These are phyloP conservation scores for Starmerella kuoi DNA, from an alignment of 805 yeast genomes.

Conservation along the genomic window DNA sequence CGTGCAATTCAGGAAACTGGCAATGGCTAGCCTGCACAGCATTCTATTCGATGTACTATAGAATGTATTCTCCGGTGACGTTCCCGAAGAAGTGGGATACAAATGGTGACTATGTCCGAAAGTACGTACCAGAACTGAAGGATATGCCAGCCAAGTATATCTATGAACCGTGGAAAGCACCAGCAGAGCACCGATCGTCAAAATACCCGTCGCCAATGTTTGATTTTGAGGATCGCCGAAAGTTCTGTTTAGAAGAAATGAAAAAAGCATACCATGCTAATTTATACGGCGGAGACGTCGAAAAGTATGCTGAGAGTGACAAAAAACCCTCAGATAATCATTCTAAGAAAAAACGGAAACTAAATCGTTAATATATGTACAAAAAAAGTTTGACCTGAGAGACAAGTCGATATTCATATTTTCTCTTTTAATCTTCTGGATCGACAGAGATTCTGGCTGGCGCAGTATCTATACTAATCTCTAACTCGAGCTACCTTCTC, in stretches of 20 bases:
- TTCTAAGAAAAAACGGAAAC: no score
- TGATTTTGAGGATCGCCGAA: neutral
- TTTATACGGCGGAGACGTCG: neutral
- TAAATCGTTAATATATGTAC: no score
- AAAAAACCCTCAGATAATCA: no score
- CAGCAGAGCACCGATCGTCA: neutral
- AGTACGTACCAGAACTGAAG: conserved; percentile 1
- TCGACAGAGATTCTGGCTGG: no score
- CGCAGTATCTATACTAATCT: no score
- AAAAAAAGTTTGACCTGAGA: no score
- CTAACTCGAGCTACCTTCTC: conserved; percentile 56
- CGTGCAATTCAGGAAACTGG: conserved; percentile 4
- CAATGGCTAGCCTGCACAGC: conserved; percentile 4
- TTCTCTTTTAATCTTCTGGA: no score
- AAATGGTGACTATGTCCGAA: conserved; percentile 2
- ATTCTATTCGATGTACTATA: conserved; percentile 1
- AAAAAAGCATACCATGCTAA: neutral
- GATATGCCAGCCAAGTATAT: conserved; percentile 1
- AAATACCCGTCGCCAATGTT: conserved; percentile 1
- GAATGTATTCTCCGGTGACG: conserved; percentile 1
- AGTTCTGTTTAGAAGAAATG: conserved; percentile 1
- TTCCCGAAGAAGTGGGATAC: conserved; percentile 4
- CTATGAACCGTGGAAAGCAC: conserved; percentile 4
- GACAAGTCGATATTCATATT: no score
- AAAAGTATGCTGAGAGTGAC: neutral